phyloP scores from a whole-genome alignment of 2,329 filamentous ascomycete species.

The Botrytis aclada region DNA sequence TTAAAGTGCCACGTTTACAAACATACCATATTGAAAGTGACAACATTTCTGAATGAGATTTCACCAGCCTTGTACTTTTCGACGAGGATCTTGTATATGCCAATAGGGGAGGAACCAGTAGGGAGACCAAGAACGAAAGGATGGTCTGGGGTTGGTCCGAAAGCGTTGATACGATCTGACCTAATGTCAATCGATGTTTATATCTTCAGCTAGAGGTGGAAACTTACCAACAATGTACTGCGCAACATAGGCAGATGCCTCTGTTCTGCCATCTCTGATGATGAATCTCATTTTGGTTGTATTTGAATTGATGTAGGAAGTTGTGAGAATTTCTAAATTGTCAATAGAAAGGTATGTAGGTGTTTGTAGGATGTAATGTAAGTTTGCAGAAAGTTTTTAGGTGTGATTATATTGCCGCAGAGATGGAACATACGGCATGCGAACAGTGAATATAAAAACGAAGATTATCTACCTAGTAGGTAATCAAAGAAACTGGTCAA shows the following conservation, averaged over 20 bases:
- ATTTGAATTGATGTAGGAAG: background rate
- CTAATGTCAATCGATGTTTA: background rate
- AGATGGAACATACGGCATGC: background rate
- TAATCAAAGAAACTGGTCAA: conserved; percentile 20
- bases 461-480: background rate
- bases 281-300: conserved; percentile 68
- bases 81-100: conserved; percentile 75
- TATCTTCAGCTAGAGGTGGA: background rate
- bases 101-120: conserved; percentile 76
- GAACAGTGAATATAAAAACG: conserved; percentile 11
- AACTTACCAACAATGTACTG: conserved; percentile 71
- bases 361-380: background rate
- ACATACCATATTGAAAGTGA: conserved; percentile 86
- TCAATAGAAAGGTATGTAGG: background rate
- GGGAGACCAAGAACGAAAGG: conserved; percentile 82
- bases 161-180: conserved; percentile 71
- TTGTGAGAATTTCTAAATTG: background rate
- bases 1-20: conserved; percentile 5
- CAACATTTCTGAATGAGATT: conserved; percentile 82
- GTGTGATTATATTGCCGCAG: background rate
- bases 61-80: conserved; percentile 64
- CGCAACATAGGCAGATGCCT: conserved; percentile 72
- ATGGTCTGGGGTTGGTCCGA: conserved; percentile 66
- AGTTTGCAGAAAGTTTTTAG: background rate
- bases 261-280: conserved; percentile 67